Evolutionary conservation across 2,329 filamentous ascomycete species (phyloP).

Genomic region (Pseudogymnoascus pannorum): DNA sequence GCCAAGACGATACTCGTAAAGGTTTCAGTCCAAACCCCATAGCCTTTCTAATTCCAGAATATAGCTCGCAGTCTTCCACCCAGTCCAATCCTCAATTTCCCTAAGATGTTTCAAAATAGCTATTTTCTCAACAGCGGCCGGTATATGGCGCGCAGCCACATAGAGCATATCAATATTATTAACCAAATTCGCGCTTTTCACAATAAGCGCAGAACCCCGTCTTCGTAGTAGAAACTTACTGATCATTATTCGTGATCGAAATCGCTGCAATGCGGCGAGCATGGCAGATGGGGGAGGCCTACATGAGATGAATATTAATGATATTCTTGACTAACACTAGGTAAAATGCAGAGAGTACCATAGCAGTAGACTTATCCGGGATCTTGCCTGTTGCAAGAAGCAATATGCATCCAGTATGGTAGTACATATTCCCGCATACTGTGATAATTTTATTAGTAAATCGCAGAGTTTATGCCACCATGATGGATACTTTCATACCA

Average conservation of each 20-base stretch:
- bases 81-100: not conserved
- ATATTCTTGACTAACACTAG: not conserved
- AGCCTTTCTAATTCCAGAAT: not conserved
- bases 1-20: no score
- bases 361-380: not conserved
- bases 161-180: not conserved
- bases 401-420: slow-evolving; percentile 10
- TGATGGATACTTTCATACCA: not conserved
- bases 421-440: slow-evolving; percentile 8
- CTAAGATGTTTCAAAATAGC: not conserved
- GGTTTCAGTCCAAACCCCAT: slow-evolving; percentile 32
- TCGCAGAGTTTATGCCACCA: not conserved
- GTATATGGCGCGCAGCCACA: not conserved
- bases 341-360: not conserved
- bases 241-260: not conserved
- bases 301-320: not conserved
- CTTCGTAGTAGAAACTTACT: not conserved
- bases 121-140: not conserved
- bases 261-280: not conserved
- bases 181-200: not conserved
- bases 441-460: not conserved
- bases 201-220: not conserved
- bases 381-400: not conserved
- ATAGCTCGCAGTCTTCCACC: not conserved
- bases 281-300: not conserved